phyloP scores from a whole-genome alignment of 257 asterid species.

The Galeopsis tetrahit region DNA sequence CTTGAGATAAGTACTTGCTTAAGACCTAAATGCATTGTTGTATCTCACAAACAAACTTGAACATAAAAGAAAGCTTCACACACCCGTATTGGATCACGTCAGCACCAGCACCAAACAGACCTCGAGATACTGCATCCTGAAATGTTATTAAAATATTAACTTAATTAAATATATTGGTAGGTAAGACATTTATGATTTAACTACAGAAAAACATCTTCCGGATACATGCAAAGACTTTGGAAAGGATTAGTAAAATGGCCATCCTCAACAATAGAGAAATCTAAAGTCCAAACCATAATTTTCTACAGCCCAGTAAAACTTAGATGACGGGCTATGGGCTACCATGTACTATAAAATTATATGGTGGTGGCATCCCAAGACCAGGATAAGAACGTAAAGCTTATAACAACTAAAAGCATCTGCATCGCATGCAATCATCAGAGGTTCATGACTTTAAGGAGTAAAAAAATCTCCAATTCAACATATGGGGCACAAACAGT shows the following conservation, averaged over 20 bases:
- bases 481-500: background rate
- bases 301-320: conserved; percentile 18
- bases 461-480: conserved; percentile 13
- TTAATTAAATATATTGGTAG: conserved; percentile 22
- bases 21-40: background rate
- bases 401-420: conserved; percentile 15
- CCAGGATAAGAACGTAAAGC: conserved; percentile 18
- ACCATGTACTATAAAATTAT: conserved; percentile 31
- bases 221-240: conserved; percentile 10
- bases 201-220: background rate
- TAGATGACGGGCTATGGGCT: background rate
- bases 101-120: conserved; percentile 79
- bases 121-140: conserved; percentile 96
- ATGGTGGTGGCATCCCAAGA: conserved; percentile 13
- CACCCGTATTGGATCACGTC: conserved; percentile 92
- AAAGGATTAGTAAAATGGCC: background rate
- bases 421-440: background rate
- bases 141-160: conserved; percentile 30
- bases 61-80: conserved; percentile 40
- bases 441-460: background rate
- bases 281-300: conserved; percentile 10
- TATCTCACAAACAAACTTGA: conserved; percentile 20
- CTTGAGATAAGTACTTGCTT: conserved; percentile 7
- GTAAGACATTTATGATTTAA: conserved; percentile 25
- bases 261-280: background rate